These are phyloP conservation scores for Termitomyces sp. DNA, from an alignment of 768 basidiomycete genomes.

Conservation along the genomic window DNA sequence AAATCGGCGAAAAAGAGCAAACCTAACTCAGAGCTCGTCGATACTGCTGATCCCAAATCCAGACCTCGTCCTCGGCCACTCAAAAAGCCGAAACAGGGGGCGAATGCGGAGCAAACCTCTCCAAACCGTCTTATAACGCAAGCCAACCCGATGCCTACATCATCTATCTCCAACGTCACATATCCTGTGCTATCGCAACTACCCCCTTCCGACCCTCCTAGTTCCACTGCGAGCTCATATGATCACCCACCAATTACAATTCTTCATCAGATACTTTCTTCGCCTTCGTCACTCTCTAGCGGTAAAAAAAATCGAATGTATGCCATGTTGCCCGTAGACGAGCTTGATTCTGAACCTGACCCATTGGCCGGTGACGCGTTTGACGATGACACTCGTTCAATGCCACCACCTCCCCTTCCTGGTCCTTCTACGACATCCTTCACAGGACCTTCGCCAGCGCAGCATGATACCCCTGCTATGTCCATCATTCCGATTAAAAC, in stretches of 20 bases:
- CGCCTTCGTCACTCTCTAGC: constrained; percentile 24
- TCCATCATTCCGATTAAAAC: not conserved
- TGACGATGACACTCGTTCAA: constrained; percentile 5
- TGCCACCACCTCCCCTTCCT: constrained; percentile 12
- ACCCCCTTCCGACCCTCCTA: constrained; percentile 29
- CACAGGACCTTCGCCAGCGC: constrained; percentile 32
- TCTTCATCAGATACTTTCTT: constrained; percentile 23
- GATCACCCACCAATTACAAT: constrained; percentile 29
- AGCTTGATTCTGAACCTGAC: constrained; percentile 18
- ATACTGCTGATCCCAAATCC: constrained; percentile 1
- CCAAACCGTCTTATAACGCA: constrained; percentile 3
- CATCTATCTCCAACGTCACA: constrained; percentile 12
- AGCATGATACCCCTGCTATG: not conserved
- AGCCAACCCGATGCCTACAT: constrained; percentile 10
- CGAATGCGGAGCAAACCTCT: not conserved
- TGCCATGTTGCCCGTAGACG: constrained; percentile 20
- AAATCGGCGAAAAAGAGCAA: constrained; percentile 15
- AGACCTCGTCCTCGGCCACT: constrained; percentile 8
- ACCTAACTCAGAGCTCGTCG: constrained; percentile 13
- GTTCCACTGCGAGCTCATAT: constrained; percentile 20
- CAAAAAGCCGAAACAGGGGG: constrained; percentile 1
- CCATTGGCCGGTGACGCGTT: not conserved
- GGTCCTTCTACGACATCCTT: constrained; percentile 39
- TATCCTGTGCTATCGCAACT: constrained; percentile 17
- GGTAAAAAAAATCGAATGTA: constrained; percentile 13